These are phyloP conservation scores for Pholiota conissans DNA, from an alignment of 768 basidiomycete species.

Conservation along the genomic window DNA sequence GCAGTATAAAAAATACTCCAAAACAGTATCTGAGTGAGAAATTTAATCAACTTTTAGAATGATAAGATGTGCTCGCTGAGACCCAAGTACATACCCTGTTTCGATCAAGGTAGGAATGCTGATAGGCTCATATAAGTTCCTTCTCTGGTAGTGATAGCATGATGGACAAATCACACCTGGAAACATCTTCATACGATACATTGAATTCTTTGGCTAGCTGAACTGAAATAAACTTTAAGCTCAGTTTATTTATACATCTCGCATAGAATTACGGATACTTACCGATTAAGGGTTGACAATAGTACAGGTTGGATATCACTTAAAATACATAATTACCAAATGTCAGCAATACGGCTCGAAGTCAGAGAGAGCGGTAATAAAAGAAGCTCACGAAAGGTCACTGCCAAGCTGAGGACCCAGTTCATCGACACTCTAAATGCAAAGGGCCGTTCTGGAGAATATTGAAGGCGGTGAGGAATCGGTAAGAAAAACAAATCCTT, in stretches of 20 bases:
- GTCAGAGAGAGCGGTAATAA: neutral
- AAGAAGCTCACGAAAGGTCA: conserved; percentile 10
- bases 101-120: conserved; percentile 67
- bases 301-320: conserved; percentile 78
- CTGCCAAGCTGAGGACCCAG: conserved; percentile 11
- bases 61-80: no score
- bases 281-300: conserved; percentile 78
- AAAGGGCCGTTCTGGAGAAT: conserved; percentile 4
- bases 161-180: conserved; percentile 8
- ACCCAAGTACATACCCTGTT: conserved; percentile 56
- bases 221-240: conserved; percentile 23
- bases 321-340: neutral
- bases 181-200: conserved; percentile 20
- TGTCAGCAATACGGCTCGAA: no score
- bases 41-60: no score
- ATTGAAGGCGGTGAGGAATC: conserved; percentile 7
- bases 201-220: conserved; percentile 31
- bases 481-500: conserved; percentile 13
- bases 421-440: conserved; percentile 10
- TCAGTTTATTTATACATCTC: neutral
- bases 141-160: neutral
- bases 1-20: conserved; percentile 64
- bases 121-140: no score
- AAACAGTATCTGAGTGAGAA: no score
- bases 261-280: conserved; percentile 15